Evolutionary conservation across 768 basidiomycete species (phyloP), one percentile per base, ranked within the genome.

Genomic region (Clathrus columnatus): DNA sequence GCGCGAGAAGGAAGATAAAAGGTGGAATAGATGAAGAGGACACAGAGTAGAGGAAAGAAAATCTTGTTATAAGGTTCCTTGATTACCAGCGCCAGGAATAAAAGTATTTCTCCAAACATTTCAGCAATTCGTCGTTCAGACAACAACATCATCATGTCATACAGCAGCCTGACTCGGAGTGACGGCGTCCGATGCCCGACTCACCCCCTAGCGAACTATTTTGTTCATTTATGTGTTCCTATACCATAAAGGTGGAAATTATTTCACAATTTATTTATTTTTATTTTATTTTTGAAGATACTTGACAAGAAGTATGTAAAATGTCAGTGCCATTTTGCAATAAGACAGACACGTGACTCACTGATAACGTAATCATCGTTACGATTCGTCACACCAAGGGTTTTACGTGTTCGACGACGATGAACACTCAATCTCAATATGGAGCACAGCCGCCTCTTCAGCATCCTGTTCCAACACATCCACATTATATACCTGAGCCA

Each of bases 401-500:
- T 18, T 42, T 16, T 51, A 51, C 50, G 50, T 51, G 50, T 51
- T 29, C 30, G 36, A 3, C 36, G 36, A 36, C 36, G 36, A 36
- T 36, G 36, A 36, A 36, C 36, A 36, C n/a, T n/a, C n/a, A 36
- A 11, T 14, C 36, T 36, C 36, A 36, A 14, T 36, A 36, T 36
- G 36, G 36, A 36, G n/a, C 86, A 0, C 87, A 87, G 1, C 88
- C 89, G 1, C 89, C 88, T 0, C 76, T 93, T 1, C 85, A 88
- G 48, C 91, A 93, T 64, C 91, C 91, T 2, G 85, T 91, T 0
- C 91, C 91, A 0, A 92, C 90, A 0, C 89, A 92, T 59, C 91
- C 88, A 0, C 83, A 85, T 0, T 89, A 83, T 67, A 87, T 92
- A 56, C 91, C 85, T 23, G 88, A 87, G 54, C 88, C 85, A 0